Evolutionary conservation across 345 rosid species (phyloP).

Genomic region (Combretum micranthum): DNA sequence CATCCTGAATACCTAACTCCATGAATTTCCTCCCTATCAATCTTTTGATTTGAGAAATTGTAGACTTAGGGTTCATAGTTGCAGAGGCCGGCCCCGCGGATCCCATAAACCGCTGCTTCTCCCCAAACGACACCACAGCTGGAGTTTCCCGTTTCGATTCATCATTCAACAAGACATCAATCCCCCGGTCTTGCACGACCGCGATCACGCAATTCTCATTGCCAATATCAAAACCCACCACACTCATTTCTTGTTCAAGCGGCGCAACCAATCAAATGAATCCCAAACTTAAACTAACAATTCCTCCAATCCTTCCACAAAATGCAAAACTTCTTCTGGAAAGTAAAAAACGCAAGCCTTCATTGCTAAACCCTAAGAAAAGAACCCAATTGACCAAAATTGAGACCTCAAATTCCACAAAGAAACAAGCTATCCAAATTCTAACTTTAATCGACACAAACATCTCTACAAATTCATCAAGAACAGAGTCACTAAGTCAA

Average conservation of each 20-base stretch:
- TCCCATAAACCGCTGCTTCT: constrained; percentile 52
- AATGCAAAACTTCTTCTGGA: too few species aligned
- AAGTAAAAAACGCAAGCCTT: too few species aligned
- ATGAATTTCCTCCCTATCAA: constrained; percentile 39
- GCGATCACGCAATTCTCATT: constrained; percentile 53
- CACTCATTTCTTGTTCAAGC: constrained; percentile 31
- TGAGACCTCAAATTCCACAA: too few species aligned
- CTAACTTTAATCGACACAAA: too few species aligned
- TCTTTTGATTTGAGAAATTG: constrained; percentile 47
- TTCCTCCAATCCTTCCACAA: too few species aligned
- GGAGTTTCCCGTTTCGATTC: constrained; percentile 58
- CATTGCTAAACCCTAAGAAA: too few species aligned
- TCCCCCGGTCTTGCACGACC: constrained; percentile 44
- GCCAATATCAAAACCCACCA: constrained; percentile 52
- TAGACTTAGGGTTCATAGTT: constrained; percentile 40
- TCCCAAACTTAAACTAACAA: too few species aligned
- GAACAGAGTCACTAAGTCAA: too few species aligned
- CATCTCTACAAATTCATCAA: too few species aligned
- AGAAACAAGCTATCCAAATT: too few species aligned
- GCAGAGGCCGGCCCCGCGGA: constrained; percentile 47
- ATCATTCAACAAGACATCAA: constrained; percentile 52
- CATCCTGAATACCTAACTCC: constrained; percentile 40
- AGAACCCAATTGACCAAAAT: too few species aligned
- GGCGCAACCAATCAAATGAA: too few species aligned
- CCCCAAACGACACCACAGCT: constrained; percentile 43